Conservation (phyloP, 2,329 filamentous ascomycete genomes). For the Cylindrodendrum hubeiense region DNA sequence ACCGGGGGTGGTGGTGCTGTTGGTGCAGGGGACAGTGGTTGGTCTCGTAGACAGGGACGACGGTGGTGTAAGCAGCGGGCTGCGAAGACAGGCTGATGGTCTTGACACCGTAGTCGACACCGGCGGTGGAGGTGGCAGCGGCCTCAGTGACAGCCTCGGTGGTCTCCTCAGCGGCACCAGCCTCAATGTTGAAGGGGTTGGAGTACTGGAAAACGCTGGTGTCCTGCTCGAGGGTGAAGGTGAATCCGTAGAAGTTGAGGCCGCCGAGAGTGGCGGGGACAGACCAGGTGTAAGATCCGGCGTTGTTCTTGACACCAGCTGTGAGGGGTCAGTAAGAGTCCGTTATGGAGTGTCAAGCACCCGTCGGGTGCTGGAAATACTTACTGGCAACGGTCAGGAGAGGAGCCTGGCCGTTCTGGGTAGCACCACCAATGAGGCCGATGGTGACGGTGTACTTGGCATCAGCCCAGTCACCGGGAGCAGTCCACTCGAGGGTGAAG, state of each 20-base stretch:
- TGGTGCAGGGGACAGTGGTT: constrained; percentile 42
- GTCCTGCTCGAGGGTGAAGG: constrained; percentile 64
- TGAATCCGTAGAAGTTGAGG: constrained; percentile 67
- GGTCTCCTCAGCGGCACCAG: constrained; percentile 37
- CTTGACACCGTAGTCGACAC: constrained; percentile 46
- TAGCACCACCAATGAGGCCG: constrained; percentile 65
- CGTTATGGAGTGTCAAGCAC: too few species aligned
- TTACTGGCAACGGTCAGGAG: constrained; percentile 63
- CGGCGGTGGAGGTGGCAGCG: constrained; percentile 46
- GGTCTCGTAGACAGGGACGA: constrained; percentile 34
- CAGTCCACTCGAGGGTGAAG: constrained; percentile 65
- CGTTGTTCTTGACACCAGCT: constrained; percentile 62
- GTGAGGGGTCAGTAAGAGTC: not conserved
- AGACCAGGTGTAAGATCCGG: constrained; percentile 62
- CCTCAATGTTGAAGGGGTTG: constrained; percentile 68
- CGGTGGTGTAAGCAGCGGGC: constrained; percentile 39
- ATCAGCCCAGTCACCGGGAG: constrained; percentile 50
- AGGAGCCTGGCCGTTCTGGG: constrained; percentile 56
- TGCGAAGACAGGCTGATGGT: constrained; percentile 45
- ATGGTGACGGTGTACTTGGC: constrained; percentile 62
- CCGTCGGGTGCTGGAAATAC: constrained; percentile 48
- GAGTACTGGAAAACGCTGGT: constrained; percentile 70
- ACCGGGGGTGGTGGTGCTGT: constrained; percentile 20
- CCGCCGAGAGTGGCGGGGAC: constrained; percentile 60
- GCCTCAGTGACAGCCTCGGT: constrained; percentile 35